Evolutionary conservation across 2,329 filamentous ascomycete species (phyloP), one percentile per base, ranked within the genome.

Genomic region (Calycina herbarum): DNA sequence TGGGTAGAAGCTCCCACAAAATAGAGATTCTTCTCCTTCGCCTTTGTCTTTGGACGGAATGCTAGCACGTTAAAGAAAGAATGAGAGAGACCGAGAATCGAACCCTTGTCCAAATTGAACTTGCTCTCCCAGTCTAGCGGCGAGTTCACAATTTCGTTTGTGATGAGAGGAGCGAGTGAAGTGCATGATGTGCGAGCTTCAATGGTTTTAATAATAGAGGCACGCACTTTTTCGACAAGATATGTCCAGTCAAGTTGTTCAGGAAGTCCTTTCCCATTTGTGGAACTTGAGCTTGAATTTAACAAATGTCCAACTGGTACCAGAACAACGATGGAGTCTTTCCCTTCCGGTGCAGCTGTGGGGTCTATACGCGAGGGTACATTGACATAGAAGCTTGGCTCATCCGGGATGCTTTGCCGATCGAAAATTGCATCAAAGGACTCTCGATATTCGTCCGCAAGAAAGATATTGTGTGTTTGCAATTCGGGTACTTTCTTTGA

Each of bases 391-490:
- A 93, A 93, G 64, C 85, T 89, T 0, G 90, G 90, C 66, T 92
- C 82, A 1, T 82, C 76, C 1, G 90, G 90, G 8, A 93, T 85
- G 2, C 82, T 78, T 66, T 92, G 87, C 35, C 85, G 79, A 69
- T 89, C 86, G 81, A 93, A 93, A 66, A 93, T 93, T 66, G 85
- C 83, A 76, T 93, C 89, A 72, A 93, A 93, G n/a, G 84, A 88
- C 71, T 90, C 87, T 61, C 82, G 82, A 75, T 92, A 93, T 69
- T 89, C 82, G 70, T 91, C 86, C 2, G 90, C 89, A 6, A 93
- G 83, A 79, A 93, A 93, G 72, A 93, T 91, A 75, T 93, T 93
- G 78, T 93, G 90, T 0, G 87, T 85, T 20, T 83, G 80, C 2
- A 93, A 82, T 75, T 90, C 83, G 0, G 86, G 84, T 1, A 92